Conservation (phyloP, 108 stramenopile genomes). For the Chaetoceros muelleri region DNA sequence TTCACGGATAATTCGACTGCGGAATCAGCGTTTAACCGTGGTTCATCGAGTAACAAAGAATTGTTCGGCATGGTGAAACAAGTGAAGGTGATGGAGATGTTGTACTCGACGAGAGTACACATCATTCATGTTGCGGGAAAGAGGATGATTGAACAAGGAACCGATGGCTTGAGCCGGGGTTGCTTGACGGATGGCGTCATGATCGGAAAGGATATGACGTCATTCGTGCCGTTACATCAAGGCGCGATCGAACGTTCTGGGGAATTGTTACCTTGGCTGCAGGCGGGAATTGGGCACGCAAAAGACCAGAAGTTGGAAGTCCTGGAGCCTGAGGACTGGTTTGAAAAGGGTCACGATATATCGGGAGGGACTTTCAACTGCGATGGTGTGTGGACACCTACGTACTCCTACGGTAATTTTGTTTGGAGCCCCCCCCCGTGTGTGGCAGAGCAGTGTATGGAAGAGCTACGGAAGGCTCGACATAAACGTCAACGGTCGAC, state of each 20-base stretch:
- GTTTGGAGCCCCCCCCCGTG: too few relatives aligned
- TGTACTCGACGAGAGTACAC: too few relatives aligned
- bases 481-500: slow-evolving; percentile 10
- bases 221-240: slow-evolving; percentile 7
- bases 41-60: slow-evolving; percentile 9
- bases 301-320: slow-evolving; percentile 13
- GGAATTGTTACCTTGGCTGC: slow-evolving; percentile 15
- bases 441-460: too few relatives aligned
- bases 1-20: slow-evolving; percentile 38
- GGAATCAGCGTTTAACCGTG: slow-evolving; percentile 17
- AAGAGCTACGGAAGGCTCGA: too few relatives aligned
- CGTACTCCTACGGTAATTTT: slow-evolving; percentile 2
- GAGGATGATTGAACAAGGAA: slow-evolving; percentile 13
- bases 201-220: slow-evolving; percentile 8
- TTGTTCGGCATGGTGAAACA: too few relatives aligned
- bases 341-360: too few relatives aligned
- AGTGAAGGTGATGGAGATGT: too few relatives aligned
- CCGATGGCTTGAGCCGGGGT: slow-evolving; percentile 16
- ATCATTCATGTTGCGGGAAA: slow-evolving; percentile 17
- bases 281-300: slow-evolving; percentile 10
- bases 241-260: background rate
- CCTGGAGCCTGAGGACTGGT: slow-evolving; percentile 13
- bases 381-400: slow-evolving; percentile 4
- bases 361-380: too few relatives aligned
- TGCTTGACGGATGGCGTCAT: too few relatives aligned